Percentiles rank a stretch among this genome's conserved stretches.
phyloP scores from a whole-genome alignment of 345 rosid genomes.

The Erysimum cheiranthoides region DNA sequence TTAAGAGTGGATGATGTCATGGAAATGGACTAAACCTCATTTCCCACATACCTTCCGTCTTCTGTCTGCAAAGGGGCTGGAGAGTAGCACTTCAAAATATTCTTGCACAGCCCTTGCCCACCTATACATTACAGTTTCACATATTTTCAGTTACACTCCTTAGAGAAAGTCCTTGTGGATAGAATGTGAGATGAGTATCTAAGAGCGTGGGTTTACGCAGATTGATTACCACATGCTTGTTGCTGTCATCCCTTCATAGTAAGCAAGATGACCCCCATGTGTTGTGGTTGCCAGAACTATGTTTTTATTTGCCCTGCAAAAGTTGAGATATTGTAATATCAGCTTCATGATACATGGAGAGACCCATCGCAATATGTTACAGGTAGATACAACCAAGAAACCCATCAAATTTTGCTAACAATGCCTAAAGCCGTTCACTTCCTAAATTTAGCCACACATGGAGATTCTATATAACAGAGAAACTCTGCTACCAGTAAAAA shows the following conservation, averaged over 20 bases:
- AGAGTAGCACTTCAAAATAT: conserved; percentile 65
- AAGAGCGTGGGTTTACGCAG: not conserved
- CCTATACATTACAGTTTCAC: conserved; percentile 52
- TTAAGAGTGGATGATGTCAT: conserved; percentile 9
- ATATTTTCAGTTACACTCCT: not conserved
- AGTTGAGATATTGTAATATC: conserved; percentile 32
- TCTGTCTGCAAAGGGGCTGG: conserved; percentile 55
- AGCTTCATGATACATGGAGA: conserved; percentile 8
- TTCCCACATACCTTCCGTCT: conserved; percentile 36
- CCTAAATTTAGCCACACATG: not conserved
- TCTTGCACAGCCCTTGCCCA: conserved; percentile 84
- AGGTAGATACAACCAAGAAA: conserved; percentile 21
- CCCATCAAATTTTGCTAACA: not conserved
- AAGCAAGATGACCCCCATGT: conserved; percentile 94
- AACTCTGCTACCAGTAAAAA: too few relatives aligned
- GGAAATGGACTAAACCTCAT: not conserved
- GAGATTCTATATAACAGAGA: conserved; percentile 7
- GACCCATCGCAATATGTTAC: not conserved
- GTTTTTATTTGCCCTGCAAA: conserved; percentile 69
- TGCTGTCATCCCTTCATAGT: conserved; percentile 82
- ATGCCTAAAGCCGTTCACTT: not conserved
- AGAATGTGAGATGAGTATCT: not conserved
- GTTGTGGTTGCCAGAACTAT: conserved; percentile 68
- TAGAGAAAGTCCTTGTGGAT: conserved; percentile 5
- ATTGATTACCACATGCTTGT: conserved; percentile 66